Evolutionary conservation across 2,329 filamentous ascomycete genomes (phyloP).

Genomic region (Pseudogymnoascus sp.): DNA sequence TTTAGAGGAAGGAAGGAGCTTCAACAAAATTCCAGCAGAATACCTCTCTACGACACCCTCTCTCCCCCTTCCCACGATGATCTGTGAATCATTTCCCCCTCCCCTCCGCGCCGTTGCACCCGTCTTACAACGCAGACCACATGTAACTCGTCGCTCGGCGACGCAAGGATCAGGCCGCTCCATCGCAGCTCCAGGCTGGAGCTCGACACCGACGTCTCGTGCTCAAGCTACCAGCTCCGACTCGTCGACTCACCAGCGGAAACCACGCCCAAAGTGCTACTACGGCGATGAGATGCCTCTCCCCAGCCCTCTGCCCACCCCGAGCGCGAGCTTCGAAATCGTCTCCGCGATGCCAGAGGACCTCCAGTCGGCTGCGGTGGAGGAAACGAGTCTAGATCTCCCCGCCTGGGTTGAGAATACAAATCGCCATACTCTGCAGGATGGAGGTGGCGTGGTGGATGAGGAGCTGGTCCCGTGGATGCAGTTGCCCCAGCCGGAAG

Average conservation of each 20-base stretch:
- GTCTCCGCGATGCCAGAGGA: not conserved
- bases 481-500: not conserved
- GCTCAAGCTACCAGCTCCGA: too few relatives aligned
- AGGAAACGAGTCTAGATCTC: not conserved
- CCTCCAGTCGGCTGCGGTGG: too few relatives aligned
- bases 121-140: not conserved
- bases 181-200: not conserved
- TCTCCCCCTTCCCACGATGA: too few relatives aligned
- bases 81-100: not conserved
- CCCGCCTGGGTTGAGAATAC: not conserved
- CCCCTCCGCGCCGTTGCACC: not conserved
- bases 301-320: not conserved
- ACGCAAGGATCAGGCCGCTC: not conserved
- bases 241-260: not conserved
- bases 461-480: not conserved
- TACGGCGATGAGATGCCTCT: not conserved
- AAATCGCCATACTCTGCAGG: not conserved
- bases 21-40: not conserved
- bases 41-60: not conserved
- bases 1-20: not conserved
- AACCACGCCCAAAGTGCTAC: not conserved
- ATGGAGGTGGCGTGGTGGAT: not conserved
- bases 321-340: not conserved
- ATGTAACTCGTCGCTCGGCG: not conserved
- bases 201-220: not conserved